Percentiles rank a stretch among this genome's conserved stretches.
Evolutionary conservation across 306 rosid genomes (phyloP).

Genomic region (Sphenostylis stenocarpa): DNA sequence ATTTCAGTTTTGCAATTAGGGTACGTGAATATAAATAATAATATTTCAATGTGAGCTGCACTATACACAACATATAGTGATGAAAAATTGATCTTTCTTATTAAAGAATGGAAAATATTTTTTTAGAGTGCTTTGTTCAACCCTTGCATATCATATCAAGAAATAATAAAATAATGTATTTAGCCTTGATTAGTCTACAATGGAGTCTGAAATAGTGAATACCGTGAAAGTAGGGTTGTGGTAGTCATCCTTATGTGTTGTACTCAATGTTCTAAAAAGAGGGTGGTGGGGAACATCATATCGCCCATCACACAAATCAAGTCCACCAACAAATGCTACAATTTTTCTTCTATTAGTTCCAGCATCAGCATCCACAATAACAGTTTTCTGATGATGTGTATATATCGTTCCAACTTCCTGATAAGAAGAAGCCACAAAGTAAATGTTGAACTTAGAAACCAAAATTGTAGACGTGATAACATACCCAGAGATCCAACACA

Average conservation of each 20-base stretch:
- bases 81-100: neutral
- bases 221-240: slow-evolving; percentile 97
- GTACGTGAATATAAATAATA: neutral
- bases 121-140: neutral
- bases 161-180: slow-evolving; percentile 5
- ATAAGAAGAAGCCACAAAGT: slow-evolving; percentile 26
- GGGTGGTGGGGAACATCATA: slow-evolving; percentile 86
- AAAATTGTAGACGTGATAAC: slow-evolving; percentile 17
- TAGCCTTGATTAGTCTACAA: slow-evolving; percentile 24
- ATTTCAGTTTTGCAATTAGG: neutral
- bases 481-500: neutral
- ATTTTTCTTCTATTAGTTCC: slow-evolving; percentile 77
- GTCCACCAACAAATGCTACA: slow-evolving; percentile 96
- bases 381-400: slow-evolving; percentile 98
- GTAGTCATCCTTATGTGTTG: slow-evolving; percentile 86
- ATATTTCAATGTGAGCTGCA: neutral
- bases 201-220: slow-evolving; percentile 35
- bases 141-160: neutral
- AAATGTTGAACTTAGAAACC: slow-evolving; percentile 29
- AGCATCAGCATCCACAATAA: slow-evolving; percentile 92
- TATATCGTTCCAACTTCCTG: slow-evolving; percentile 97
- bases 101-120: neutral
- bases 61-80: neutral
- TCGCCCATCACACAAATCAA: slow-evolving; percentile 96
- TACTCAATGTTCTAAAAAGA: slow-evolving; percentile 70